Percentiles rank a stretch among this genome's conserved stretches.
phyloP scores from a whole-genome alignment of 257 asterid species.

The Sherardia arvensis region DNA sequence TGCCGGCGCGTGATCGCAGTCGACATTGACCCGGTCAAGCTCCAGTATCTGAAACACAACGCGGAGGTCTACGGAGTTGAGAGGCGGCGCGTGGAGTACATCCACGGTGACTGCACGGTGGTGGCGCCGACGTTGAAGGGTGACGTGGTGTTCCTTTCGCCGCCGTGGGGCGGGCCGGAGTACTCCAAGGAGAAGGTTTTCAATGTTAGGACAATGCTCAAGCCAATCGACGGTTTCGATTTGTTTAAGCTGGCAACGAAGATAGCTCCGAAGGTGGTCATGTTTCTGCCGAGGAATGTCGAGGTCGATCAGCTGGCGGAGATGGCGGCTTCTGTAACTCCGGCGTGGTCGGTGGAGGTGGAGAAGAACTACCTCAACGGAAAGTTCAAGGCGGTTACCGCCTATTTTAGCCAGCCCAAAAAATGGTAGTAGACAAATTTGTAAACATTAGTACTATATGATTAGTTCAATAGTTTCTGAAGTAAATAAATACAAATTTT shows the following conservation, averaged over 20 bases:
- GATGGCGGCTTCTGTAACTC: slow-evolving; percentile 43
- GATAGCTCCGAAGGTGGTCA: slow-evolving; percentile 56
- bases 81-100: slow-evolving; percentile 42
- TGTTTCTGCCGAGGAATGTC: slow-evolving; percentile 74
- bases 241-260: slow-evolving; percentile 41
- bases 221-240: slow-evolving; percentile 54
- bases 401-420: slow-evolving; percentile 35
- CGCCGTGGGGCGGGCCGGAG: slow-evolving; percentile 97
- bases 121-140: slow-evolving; percentile 64
- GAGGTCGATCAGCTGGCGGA: slow-evolving; percentile 62
- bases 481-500: too few species aligned
- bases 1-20: slow-evolving; percentile 66
- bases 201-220: slow-evolving; percentile 60
- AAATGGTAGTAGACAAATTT: too few species aligned
- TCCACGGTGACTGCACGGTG: slow-evolving; percentile 49
- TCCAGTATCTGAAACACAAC: slow-evolving; percentile 58
- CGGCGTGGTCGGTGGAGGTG: slow-evolving; percentile 86
- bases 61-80: slow-evolving; percentile 62
- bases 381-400: slow-evolving; percentile 64
- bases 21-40: slow-evolving; percentile 63
- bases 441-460: too few species aligned
- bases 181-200: slow-evolving; percentile 53
- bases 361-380: slow-evolving; percentile 67
- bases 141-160: slow-evolving; percentile 62
- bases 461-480: too few species aligned